Base-by-base conservation (phyloP, 768 basidiomycete genomes). In the Agrocybe praecox region DNA sequence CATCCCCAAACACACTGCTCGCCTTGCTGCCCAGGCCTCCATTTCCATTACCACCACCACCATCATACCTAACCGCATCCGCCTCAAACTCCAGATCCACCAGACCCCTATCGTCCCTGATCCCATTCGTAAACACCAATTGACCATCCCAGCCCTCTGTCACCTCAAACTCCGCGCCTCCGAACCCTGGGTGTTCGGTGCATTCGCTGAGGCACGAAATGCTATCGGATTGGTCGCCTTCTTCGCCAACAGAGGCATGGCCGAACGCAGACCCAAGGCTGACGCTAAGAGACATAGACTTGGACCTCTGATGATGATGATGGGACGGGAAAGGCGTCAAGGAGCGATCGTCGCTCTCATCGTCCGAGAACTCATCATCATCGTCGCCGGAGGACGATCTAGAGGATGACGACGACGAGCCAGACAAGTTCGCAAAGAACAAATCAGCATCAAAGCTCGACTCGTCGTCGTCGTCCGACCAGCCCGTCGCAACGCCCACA, bases 371-470 rank as follows among this genome's bases (percentile, higher is more conserved):
- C 17, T 26, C 14, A 18, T 11, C 14, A 18, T 11, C 18, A 24
- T 18, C 9, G n/a, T 33, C 24, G 29, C 18, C n/a, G 18, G 19
- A 22, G 24, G 15, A 43, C 17, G 67, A 63, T 26, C 64, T 62
- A 63, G 59, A 65, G n/a, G 65, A 22, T n/a, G n/a, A n/a, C 34
- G 67, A 68, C 52, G 79, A 81, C 1, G 80, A 70, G 64, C 84
- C 89, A 34, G 85, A 84, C 42, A 93, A 81, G 65, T 91, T 88
- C 53, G 87, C 84, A 65, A 94, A 93, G 74, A 94, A 93, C 0
- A 93, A 69, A 58, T 93, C 90, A 10, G 92, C 92, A 62, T 94
- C 92, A 63, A 91, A 90, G 57, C 80, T 84, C 2, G 85, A 87
- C 67, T 91, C 90, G 60, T 87, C 90, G 55, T 87, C 88, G 18